Base-by-base conservation (phyloP, 2,329 filamentous ascomycete genomes). In the Penicillium psychrosexuale region DNA sequence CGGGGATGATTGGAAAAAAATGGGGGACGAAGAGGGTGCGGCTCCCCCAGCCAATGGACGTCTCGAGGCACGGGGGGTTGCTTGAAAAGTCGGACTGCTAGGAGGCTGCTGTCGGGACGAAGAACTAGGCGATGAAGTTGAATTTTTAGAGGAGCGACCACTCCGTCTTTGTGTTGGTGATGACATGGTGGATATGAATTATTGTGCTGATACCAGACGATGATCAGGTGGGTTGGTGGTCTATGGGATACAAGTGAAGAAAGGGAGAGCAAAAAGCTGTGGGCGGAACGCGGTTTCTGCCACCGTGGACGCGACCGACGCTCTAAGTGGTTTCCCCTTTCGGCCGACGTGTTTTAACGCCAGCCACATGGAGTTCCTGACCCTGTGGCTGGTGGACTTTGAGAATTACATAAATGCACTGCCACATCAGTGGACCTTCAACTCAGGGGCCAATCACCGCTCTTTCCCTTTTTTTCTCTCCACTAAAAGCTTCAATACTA, bases 1-100 rank as follows among this genome's bases (percentile, higher is more conserved):
- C 7, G 85, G 83, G 17, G 84, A 87, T 0, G 84, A 86, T 58
- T 80, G 84, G 73, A 86, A 95, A 73, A 90, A 89, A 61, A 96
- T 80, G 38, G 92, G 92, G 55, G 91, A 96, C 4, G 91, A 94
- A 5, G 84, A 83, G 58, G 86, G 78, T 34, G 78, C 69, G 51
- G 71, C 68, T 34, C 61, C 63, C 43, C 73, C 70, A 22, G 68
- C 72, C 49, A 72, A 65, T 61, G 77, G 67, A 30, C 77, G 67
- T 57, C 77, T 67, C 40, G 75, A 70, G 42, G 75, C 72, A 51
- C 77, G 75, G 28, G 81, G 80, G 2, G 80, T 82, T 47, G 72
- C 61, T 53, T 74, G 70, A 40, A 64, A 60, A 42, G 68, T 62
- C 45, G 69, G 69, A 66, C 74, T 72, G 65, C 69, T 70, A 34